Evolutionary conservation across 2,329 filamentous ascomycete genomes (phyloP), one percentile per base, ranked within the genome.

Genomic region (Elsinoe arachidis): DNA sequence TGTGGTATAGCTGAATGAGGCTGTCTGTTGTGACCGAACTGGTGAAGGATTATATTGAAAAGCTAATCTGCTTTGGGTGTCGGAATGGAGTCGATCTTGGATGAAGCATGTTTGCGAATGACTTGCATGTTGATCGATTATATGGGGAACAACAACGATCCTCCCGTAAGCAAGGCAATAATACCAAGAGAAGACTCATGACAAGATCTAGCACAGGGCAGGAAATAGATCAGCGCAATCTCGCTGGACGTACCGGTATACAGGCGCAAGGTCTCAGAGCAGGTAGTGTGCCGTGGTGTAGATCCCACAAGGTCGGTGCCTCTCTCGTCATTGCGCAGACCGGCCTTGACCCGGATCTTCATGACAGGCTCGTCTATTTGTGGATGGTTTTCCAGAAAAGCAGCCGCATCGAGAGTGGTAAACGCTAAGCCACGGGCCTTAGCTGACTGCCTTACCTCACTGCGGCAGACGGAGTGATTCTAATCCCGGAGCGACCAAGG

Each of bases 11-110:
- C 35, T 53, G 49, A 39, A 26, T 53, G 49, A 53, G 49, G 49
- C 49, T 39, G 33, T 17, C 30, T 38, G 33, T 39, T 53, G 49
- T 53, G 34, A 34, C 17, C n/a, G 11, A 37, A 19, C 49, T 15
- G 49, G 33, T 23, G 49, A 23, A 53, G 49, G 49, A 53, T 53
- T 53, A 39, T 53, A 53, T 53, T 10, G 49, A 39, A 39, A 53
- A 53, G 49, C 49, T 53, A 53, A 15, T 11, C 26, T 35, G n/a
- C 19, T 53, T 53, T 53, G 12, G 49, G 47, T 17, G 2, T 37
- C 3, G 49, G 9, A 35, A 39, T 10, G 15, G 33, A 35, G 26
- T 51, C 17, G 46, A 51, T 34, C 46, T 21, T 37, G 46, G 17
- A 53, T 35, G 12, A n/a, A n/a, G 33, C 5, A 21, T 38, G 34